Evolutionary conservation across 768 basidiomycete species (phyloP).

Genomic region (Suillus occidentalis): DNA sequence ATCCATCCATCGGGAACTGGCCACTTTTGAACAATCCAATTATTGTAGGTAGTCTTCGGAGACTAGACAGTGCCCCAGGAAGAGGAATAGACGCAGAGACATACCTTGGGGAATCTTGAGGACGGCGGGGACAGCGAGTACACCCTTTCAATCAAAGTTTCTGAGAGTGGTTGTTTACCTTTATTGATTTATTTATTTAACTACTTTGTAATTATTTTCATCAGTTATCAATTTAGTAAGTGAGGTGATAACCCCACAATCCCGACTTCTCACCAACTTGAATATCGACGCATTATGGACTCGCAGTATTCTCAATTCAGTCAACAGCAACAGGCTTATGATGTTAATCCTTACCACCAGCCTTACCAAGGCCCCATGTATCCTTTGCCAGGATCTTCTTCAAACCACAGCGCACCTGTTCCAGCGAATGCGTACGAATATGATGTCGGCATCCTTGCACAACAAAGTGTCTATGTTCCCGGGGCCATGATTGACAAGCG

Average conservation of each 20-base stretch:
- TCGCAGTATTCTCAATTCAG: slow-evolving; percentile 45
- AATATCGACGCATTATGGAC: slow-evolving; percentile 24
- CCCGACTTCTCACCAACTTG: background rate
- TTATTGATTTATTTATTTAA: slow-evolving; percentile 25
- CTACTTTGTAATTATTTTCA: slow-evolving; percentile 13
- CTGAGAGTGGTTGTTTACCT: slow-evolving; percentile 24
- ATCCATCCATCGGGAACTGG: slow-evolving; percentile 32
- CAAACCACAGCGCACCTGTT: slow-evolving; percentile 71
- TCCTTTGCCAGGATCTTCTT: slow-evolving; percentile 62
- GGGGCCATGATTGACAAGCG: slow-evolving; percentile 89
- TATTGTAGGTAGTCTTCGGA: background rate
- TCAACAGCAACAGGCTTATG: slow-evolving; percentile 54
- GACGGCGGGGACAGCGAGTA: slow-evolving; percentile 31
- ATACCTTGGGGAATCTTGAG: slow-evolving; percentile 42
- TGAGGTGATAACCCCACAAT: background rate
- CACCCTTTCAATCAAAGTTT: slow-evolving; percentile 11
- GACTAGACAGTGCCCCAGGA: background rate
- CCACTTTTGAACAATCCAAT: background rate
- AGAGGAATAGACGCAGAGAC: slow-evolving; percentile 14
- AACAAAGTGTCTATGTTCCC: slow-evolving; percentile 90
- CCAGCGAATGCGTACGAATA: slow-evolving; percentile 92
- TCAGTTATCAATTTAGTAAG: background rate
- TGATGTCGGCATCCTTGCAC: slow-evolving; percentile 86
- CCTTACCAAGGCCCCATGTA: slow-evolving; percentile 77
- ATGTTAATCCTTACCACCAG: slow-evolving; percentile 81